phyloP scores from a whole-genome alignment of 139 green algal genomes.

The Chlorella sp. region DNA sequence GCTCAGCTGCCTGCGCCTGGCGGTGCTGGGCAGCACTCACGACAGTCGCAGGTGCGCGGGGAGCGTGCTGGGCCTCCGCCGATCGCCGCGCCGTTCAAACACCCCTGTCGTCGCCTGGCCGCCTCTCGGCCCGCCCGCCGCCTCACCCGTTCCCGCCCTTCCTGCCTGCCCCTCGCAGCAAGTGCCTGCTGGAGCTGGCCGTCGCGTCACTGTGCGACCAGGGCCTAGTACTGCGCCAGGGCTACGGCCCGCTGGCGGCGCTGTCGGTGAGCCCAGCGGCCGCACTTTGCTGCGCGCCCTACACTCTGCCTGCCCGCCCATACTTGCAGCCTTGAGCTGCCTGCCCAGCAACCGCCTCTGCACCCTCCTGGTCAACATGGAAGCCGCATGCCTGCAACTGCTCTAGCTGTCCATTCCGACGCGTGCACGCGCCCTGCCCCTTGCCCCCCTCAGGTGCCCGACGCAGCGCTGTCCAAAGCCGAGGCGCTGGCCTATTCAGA shows the following conservation, averaged over 20 bases:
- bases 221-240: conserved; percentile 32
- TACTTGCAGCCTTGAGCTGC: background rate
- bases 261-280: conserved; percentile 3
- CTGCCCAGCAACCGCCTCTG: no score
- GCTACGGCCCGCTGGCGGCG: conserved; percentile 17
- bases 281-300: no score
- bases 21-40: background rate
- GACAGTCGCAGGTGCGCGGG: background rate
- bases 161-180: conserved; percentile 3
- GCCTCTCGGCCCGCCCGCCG: background rate
- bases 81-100: conserved; percentile 3
- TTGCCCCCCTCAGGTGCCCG: conserved; percentile 44
- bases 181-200: conserved; percentile 41
- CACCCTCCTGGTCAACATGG: no score
- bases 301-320: no score
- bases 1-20: conserved; percentile 22
- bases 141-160: background rate
- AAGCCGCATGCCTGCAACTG: no score
- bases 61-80: background rate
- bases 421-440: no score
- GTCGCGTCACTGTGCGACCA: conserved; percentile 27
- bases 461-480: conserved; percentile 5
- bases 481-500: conserved; percentile 38
- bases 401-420: no score
- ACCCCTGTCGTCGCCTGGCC: no score